These are phyloP conservation scores for Mollisia scopiformis DNA, from an alignment of 2,329 filamentous ascomycete genomes.

Conservation along the genomic window DNA sequence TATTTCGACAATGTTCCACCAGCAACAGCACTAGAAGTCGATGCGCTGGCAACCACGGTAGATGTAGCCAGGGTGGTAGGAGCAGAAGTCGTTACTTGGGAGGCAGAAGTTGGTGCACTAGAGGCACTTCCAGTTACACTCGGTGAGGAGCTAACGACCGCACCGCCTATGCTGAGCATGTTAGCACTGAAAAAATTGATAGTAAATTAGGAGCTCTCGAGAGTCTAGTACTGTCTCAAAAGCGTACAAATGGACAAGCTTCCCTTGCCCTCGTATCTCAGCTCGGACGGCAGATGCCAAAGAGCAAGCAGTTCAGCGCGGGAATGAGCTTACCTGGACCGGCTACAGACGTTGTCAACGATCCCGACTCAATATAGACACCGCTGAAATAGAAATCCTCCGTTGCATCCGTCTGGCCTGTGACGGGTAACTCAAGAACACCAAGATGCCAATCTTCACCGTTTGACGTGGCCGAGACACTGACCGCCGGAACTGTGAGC, in stretches of 20 bases:
- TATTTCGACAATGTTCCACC: conserved; percentile 23
- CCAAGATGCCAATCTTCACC: conserved; percentile 75
- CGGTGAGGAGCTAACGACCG: conserved; percentile 15
- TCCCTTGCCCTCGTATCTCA: too few relatives aligned
- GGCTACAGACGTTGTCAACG: conserved; percentile 43
- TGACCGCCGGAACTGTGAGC: conserved; percentile 62
- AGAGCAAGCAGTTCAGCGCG: too few relatives aligned
- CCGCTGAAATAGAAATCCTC: conserved; percentile 76
- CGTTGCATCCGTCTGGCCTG: conserved; percentile 52
- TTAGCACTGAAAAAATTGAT: too few relatives aligned
- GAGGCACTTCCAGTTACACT: not conserved
- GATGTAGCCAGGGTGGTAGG: not conserved
- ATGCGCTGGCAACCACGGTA: not conserved
- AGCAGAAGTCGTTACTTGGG: not conserved
- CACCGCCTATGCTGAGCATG: too few relatives aligned
- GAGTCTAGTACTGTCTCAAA: too few relatives aligned
- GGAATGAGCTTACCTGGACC: too few relatives aligned
- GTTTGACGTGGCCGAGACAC: conserved; percentile 64
- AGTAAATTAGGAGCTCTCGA: too few relatives aligned
- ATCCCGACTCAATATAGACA: conserved; percentile 68
- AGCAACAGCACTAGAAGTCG: conserved; percentile 6
- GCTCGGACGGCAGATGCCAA: too few relatives aligned
- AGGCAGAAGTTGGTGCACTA: conserved; percentile 1
- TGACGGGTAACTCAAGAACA: conserved; percentile 64
- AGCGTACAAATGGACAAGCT: too few relatives aligned